phyloP scores from a whole-genome alignment of 2,329 filamentous ascomycete species.

The Ascochyta pisi region DNA sequence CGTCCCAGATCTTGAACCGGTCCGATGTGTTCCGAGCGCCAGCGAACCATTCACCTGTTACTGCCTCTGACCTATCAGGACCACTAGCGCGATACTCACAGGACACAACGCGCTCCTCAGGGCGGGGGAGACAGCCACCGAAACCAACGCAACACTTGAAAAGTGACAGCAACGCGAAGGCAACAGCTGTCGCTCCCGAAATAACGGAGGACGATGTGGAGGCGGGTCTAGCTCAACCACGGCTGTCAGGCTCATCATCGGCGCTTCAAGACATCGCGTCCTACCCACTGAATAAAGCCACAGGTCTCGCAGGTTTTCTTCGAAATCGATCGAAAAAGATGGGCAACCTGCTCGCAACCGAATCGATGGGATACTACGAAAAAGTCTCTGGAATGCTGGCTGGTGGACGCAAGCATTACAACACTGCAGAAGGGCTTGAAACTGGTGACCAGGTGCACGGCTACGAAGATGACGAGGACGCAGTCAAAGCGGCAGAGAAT shows the following conservation, averaged over 20 bases:
- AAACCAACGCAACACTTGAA: constrained; percentile 22
- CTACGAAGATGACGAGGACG: constrained; percentile 63
- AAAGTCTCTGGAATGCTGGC: constrained; percentile 98
- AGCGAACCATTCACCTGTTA: constrained; percentile 58
- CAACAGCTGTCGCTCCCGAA: background rate
- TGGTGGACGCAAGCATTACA: constrained; percentile 88
- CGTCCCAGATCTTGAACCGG: constrained; percentile 85
- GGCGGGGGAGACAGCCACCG: constrained; percentile 23
- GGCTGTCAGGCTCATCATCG: constrained; percentile 55
- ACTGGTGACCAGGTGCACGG: constrained; percentile 69
- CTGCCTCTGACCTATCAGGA: constrained; percentile 33
- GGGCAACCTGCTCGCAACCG: constrained; percentile 81
- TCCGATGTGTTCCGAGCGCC: constrained; percentile 90
- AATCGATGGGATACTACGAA: constrained; percentile 95
- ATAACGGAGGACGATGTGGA: constrained; percentile 31
- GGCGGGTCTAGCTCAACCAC: constrained; percentile 28
- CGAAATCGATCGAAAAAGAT: constrained; percentile 80
- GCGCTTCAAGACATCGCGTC: constrained; percentile 68
- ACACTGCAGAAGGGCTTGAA: constrained; percentile 69
- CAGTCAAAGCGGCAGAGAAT: constrained; percentile 64
- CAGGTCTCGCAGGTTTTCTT: constrained; percentile 81
- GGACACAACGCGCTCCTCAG: constrained; percentile 48
- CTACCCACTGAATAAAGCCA: constrained; percentile 83
- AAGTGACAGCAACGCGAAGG: constrained; percentile 19
- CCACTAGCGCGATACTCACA: constrained; percentile 41